phyloP scores from a whole-genome alignment of 1,284 basidiomycete genomes.

The Melanopsichium pennsylvanicum region DNA sequence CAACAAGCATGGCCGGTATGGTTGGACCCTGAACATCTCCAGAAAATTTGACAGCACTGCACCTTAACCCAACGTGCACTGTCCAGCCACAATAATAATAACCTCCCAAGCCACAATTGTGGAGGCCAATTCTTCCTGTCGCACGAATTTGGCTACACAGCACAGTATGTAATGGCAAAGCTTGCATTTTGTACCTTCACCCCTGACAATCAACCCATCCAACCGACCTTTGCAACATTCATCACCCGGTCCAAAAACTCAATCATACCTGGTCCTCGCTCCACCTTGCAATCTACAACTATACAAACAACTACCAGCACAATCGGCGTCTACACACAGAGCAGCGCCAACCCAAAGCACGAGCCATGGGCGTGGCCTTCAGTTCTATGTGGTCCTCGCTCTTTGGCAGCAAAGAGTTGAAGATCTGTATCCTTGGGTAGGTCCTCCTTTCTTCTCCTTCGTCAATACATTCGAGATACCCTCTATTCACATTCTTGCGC shows the following conservation, averaged over 20 bases:
- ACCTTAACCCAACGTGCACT: no score
- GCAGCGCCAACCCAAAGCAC: neutral
- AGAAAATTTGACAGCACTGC: no score
- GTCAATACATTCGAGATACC: no score
- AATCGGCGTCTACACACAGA: neutral
- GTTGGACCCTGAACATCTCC: no score
- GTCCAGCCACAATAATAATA: no score
- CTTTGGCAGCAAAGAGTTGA: constrained; percentile 69
- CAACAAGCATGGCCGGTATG: no score
- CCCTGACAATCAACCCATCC: no score
- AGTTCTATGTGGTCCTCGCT: constrained; percentile 68
- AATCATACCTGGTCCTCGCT: no score
- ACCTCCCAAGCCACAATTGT: no score
- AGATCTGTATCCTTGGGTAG: constrained; percentile 66
- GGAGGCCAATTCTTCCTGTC: constrained; percentile 18
- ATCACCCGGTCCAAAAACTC: neutral
- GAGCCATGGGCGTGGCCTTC: constrained; percentile 61
- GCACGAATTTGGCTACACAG: constrained; percentile 7
- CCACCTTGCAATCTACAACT: no score
- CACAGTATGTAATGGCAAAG: no score
- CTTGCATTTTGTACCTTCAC: neutral
- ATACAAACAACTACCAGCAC: neutral
- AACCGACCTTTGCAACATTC: neutral
- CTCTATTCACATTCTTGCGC: no score
- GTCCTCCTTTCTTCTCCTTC: constrained; percentile 3